A percentile compares a stretch with the other conserved stretches of the same genome.
phyloP scores from a whole-genome alignment of 2,329 filamentous ascomycete genomes.

The Colletotrichum gloeosporioides region DNA sequence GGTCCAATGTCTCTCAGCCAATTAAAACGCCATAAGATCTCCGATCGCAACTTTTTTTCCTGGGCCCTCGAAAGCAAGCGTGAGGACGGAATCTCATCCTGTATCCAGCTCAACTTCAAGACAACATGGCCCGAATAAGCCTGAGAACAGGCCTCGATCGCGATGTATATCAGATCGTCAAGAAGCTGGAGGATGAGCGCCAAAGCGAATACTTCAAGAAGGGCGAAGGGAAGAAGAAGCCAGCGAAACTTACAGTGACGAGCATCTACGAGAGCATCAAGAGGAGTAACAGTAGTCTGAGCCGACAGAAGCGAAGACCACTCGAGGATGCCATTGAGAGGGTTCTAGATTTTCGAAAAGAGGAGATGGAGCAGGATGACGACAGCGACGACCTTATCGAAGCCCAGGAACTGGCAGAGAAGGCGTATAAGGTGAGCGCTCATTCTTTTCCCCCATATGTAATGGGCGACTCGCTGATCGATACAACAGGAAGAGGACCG shows the following conservation, averaged over 20 bases:
- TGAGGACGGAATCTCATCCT: background rate
- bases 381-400: slow-evolving; percentile 58
- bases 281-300: slow-evolving; percentile 84
- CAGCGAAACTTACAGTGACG: slow-evolving; percentile 55
- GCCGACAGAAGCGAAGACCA: slow-evolving; percentile 79
- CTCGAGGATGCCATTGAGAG: slow-evolving; percentile 87
- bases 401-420: slow-evolving; percentile 20
- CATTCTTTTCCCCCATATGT: background rate
- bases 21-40: background rate
- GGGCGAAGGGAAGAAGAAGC: slow-evolving; percentile 37
- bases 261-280: slow-evolving; percentile 77
- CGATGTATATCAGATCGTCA: slow-evolving; percentile 80
- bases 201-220: slow-evolving; percentile 63
- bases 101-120: background rate
- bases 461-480: background rate
- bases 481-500: slow-evolving; percentile 34
- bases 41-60: background rate
- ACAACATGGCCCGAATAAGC: slow-evolving; percentile 31
- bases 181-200: slow-evolving; percentile 70
- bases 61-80: background rate
- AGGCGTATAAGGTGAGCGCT: slow-evolving; percentile 23
- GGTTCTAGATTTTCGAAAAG: slow-evolving; percentile 75
- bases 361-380: slow-evolving; percentile 62
- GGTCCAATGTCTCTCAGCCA: background rate
- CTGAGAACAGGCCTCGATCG: slow-evolving; percentile 65